phyloP scores from a whole-genome alignment of 2,329 filamentous ascomycete genomes.

The Sarocladiaceae sp. region DNA sequence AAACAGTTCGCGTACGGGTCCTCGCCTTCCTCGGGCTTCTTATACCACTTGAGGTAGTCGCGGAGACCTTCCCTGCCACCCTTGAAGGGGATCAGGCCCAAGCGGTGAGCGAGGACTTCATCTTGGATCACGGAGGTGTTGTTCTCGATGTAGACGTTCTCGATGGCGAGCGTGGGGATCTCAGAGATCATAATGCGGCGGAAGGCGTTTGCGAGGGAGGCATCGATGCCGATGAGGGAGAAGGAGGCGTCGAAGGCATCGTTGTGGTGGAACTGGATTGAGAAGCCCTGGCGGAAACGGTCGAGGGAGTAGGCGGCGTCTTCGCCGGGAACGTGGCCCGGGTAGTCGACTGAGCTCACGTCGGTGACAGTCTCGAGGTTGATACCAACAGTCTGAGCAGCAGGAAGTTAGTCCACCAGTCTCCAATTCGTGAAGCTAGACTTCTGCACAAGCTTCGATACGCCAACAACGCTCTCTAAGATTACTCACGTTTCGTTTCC shows the following conservation, averaged over 20 bases:
- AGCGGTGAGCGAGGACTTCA: conserved; percentile 85
- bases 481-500: conserved; percentile 53
- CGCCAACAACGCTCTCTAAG: no score
- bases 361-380: conserved; percentile 88
- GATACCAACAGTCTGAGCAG: conserved; percentile 73
- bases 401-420: conserved; percentile 1
- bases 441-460: no score
- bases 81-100: conserved; percentile 87
- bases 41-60: conserved; percentile 77
- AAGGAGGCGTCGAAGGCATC: conserved; percentile 74
- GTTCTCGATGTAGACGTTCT: conserved; percentile 88
- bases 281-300: conserved; percentile 66
- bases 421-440: background rate
- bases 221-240: conserved; percentile 87
- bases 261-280: conserved; percentile 81
- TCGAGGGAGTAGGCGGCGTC: conserved; percentile 76
- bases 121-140: conserved; percentile 98
- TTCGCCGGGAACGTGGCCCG: conserved; percentile 85
- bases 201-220: conserved; percentile 93
- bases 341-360: conserved; percentile 86
- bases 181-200: conserved; percentile 93
- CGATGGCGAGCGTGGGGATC: conserved; percentile 90
- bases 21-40: conserved; percentile 62
- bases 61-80: conserved; percentile 71
- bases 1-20: conserved; percentile 55